These are phyloP conservation scores for Calvatia gigantea DNA, from an alignment of 768 basidiomycete species.

Conservation along the genomic window DNA sequence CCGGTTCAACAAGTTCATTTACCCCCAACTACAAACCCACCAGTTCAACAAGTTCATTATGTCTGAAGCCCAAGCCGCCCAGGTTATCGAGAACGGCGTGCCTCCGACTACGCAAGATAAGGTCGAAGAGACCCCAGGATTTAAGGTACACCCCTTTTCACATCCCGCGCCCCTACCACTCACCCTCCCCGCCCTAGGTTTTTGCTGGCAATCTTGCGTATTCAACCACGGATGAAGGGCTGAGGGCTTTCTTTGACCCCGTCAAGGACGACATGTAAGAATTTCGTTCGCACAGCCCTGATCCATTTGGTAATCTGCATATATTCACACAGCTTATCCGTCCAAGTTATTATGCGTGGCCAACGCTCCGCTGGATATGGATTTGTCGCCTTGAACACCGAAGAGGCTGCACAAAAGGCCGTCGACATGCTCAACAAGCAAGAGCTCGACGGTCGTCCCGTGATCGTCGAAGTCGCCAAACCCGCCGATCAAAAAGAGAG, in stretches of 20 bases:
- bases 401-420: slow-evolving; percentile 83
- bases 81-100: slow-evolving; percentile 80
- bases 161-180: slow-evolving; percentile 19
- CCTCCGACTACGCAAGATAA: slow-evolving; percentile 72
- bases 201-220: slow-evolving; percentile 97
- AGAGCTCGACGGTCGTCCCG: slow-evolving; percentile 84
- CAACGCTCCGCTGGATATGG: slow-evolving; percentile 88
- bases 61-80: slow-evolving; percentile 90
- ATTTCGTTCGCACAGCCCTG: slow-evolving; percentile 41
- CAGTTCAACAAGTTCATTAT: slow-evolving; percentile 62
- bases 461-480: slow-evolving; percentile 93
- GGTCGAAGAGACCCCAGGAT: slow-evolving; percentile 70
- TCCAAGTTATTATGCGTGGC: slow-evolving; percentile 84
- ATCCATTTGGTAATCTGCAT: slow-evolving; percentile 20
- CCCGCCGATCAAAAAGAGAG: slow-evolving; percentile 85
- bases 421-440: slow-evolving; percentile 83
- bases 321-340: slow-evolving; percentile 57
- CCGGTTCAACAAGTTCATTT: slow-evolving; percentile 79
- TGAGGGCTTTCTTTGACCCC: slow-evolving; percentile 90
- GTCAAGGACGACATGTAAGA: slow-evolving; percentile 86
- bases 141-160: slow-evolving; percentile 57
- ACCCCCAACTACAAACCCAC: slow-evolving; percentile 46
- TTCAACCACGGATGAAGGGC: slow-evolving; percentile 89
- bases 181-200: slow-evolving; percentile 55
- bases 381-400: slow-evolving; percentile 80